Evolutionary conservation across 2,329 filamentous ascomycete species (phyloP).

Genomic region (Cladosporium sp.): DNA sequence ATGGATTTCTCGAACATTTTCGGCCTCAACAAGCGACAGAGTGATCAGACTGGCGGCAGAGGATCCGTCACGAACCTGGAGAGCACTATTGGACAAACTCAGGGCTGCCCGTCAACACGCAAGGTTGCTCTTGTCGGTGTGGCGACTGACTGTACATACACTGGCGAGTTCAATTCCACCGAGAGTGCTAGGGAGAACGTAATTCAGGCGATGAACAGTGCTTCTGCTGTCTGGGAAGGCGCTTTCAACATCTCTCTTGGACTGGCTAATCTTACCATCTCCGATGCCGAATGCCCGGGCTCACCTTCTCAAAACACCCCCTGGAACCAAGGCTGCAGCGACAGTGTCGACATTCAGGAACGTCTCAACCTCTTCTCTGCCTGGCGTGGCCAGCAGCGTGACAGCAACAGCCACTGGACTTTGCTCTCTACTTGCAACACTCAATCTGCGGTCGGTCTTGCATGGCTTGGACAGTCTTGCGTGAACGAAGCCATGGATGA

Average conservation of each 20-base stretch:
- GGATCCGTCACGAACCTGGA: conserved; percentile 74
- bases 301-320: conserved; percentile 61
- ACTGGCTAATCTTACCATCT: conserved; percentile 78
- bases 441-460: conserved; percentile 78
- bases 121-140: conserved; percentile 89
- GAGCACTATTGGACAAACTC: conserved; percentile 70
- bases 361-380: conserved; percentile 82
- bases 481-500: conserved; percentile 49
- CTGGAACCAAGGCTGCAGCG: conserved; percentile 77
- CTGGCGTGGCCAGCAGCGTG: conserved; percentile 74
- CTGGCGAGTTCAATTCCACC: conserved; percentile 61
- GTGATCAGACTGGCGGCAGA: conserved; percentile 68
- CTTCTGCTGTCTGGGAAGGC: conserved; percentile 80
- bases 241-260: conserved; percentile 95
- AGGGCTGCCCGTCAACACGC: conserved; percentile 83
- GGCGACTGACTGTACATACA: conserved; percentile 90
- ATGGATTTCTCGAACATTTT: conserved; percentile 63
- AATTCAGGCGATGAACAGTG: conserved; percentile 77
- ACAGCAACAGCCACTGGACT: conserved; percentile 91
- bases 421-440: conserved; percentile 78
- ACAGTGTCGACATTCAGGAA: conserved; percentile 59
- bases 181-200: conserved; percentile 67
- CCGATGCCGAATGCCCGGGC: conserved; percentile 67
- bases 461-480: conserved; percentile 89
- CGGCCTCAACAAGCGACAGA: conserved; percentile 53